phyloP scores from a whole-genome alignment of 1,284 basidiomycete genomes.

The Apiotrichum sp. region DNA sequence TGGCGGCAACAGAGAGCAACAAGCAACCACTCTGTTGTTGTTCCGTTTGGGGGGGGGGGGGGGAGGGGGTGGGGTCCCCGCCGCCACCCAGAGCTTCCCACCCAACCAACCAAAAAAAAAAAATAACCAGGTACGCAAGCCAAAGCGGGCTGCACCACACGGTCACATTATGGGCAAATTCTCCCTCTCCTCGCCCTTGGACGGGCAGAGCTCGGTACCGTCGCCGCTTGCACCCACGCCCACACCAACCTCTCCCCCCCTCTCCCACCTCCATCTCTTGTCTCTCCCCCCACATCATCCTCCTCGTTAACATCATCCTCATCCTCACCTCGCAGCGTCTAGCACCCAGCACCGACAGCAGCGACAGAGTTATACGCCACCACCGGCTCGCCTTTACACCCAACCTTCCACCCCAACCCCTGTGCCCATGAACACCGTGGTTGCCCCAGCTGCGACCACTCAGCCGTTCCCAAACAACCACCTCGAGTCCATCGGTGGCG shows the following conservation, averaged over 20 bases:
- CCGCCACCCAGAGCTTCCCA: background rate
- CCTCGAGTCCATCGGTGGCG: conserved; percentile 10
- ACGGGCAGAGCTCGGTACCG: background rate
- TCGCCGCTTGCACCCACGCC: background rate
- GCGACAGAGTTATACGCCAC: background rate
- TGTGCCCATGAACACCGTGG: conserved; percentile 1
- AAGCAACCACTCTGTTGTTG: too few species aligned
- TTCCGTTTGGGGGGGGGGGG: too few species aligned
- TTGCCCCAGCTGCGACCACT: background rate
- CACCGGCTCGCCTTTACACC: background rate
- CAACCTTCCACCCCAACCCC: background rate
- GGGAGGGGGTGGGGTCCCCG: too few species aligned
- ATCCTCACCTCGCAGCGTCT: too few species aligned
- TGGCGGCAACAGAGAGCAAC: too few species aligned
- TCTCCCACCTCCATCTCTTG: background rate
- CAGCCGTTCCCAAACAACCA: background rate
- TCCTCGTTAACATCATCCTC: background rate
- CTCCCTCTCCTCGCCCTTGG: background rate
- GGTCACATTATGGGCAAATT: background rate
- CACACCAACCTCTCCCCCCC: background rate
- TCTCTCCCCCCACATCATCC: background rate
- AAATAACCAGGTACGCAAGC: too few species aligned
- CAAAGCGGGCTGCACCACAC: too few species aligned
- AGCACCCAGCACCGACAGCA: too few species aligned
- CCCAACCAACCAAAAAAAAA: too few species aligned